Conservation (phyloP, 1,284 basidiomycete genomes). For the Coriolopsis trogii region DNA sequence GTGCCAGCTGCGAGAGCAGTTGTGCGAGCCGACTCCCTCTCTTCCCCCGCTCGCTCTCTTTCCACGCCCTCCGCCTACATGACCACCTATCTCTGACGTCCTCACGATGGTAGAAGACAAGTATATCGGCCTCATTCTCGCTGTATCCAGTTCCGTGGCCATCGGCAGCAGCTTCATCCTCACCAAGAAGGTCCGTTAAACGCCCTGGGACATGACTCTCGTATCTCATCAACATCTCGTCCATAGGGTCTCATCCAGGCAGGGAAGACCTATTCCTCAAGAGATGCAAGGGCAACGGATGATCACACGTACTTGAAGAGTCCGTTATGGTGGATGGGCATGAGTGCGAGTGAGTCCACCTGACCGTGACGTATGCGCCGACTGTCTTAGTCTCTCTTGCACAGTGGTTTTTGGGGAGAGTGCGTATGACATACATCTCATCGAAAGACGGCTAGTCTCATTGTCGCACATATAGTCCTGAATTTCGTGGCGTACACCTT, state of each 20-base stretch:
- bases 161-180: conserved; percentile 96
- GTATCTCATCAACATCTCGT: neutral
- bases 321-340: conserved; percentile 98
- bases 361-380: neutral
- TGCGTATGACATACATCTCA: conserved; percentile 37
- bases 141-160: conserved; percentile 77
- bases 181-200: conserved; percentile 86
- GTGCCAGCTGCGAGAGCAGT: neutral
- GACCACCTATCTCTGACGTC: neutral
- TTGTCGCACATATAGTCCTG: conserved; percentile 62
- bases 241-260: conserved; percentile 84
- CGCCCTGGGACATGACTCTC: neutral
- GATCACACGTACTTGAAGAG: conserved; percentile 88
- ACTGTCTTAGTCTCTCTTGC: neutral
- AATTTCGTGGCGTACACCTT: conserved; percentile 99
- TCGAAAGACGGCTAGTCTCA: neutral
- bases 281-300: conserved; percentile 65
- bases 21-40: neutral
- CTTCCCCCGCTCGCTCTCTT: no score
- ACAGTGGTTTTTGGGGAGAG: conserved; percentile 90
- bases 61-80: conserved; percentile 19
- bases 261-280: conserved; percentile 50
- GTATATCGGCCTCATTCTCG: conserved; percentile 88
- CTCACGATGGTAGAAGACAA: conserved; percentile 81
- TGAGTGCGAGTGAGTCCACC: conserved; percentile 79